Base-by-base conservation (phyloP, 768 basidiomycete genomes). In the Kwoniella europaea region DNA sequence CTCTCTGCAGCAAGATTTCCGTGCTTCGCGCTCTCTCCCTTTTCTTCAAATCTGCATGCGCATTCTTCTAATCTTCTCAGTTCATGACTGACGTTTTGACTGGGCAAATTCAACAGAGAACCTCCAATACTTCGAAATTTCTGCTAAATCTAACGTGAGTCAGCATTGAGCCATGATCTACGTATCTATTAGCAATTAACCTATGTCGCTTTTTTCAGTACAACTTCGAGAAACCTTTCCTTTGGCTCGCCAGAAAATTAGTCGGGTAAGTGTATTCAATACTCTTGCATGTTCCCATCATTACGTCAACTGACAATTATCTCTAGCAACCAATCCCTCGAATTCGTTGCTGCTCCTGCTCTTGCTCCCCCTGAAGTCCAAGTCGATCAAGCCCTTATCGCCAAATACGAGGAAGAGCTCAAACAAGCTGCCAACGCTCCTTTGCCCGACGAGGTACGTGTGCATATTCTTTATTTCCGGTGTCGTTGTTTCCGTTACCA, bases 201-300 rank as follows among this genome's bases (percentile, higher is more conserved):
- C 15, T 7, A 20, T 66, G 6, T 42, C 41, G 15, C 35, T 10
- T 54, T 16, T 18, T 54, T 7, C 63, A 76, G 75, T 99, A 98
- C 86, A 99, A 99, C 88, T 98, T 98, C 82, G 97, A 99, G 86
- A 98, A 98, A 85, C 97, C 97, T 61, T 98, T 99, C 93, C 88
- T 99, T 74, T 98, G 97, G 97, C 88, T 98, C 84, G 95, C 93
- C 69, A 90, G 94, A 87, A 99, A 98, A 87, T 88, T 99, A 73
- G 95, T 96, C 74, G 96, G 94, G 93, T 94, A 79, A 72, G 92
- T 87, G 46, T 18, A 50, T 6, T 50, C 10, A 1, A 10, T 18
- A 10, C 16, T 22, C 29, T 59, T 15, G 2, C 22, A n/a, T 6
- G 20, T 41, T 44, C 15, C 41, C n/a, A 44, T 67, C n/a, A 16